A percentile compares a stretch with the other conserved stretches of the same genome.
phyloP scores from a whole-genome alignment of 1,139 yeast genomes.

The Lodderomyces metapsilosis region DNA sequence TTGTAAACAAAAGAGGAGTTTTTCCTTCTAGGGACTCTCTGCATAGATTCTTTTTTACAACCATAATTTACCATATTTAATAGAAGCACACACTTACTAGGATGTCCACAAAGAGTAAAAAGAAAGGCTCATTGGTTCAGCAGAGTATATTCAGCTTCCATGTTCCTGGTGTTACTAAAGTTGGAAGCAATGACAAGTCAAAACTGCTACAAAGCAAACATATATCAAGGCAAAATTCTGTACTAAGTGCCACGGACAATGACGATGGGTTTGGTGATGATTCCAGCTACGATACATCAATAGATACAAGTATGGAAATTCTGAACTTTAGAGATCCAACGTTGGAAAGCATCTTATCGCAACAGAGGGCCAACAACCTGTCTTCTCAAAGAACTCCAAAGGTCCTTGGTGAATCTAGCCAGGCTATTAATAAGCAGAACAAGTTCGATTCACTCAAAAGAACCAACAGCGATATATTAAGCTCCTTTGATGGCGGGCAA shows the following conservation, averaged over 20 bases:
- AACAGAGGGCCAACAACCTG: conserved; percentile 2
- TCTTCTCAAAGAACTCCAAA: conserved; percentile 8
- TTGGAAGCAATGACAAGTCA: neutral
- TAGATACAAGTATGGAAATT: conserved; percentile 29
- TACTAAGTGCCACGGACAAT: conserved; percentile 11
- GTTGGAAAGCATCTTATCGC: conserved; percentile 8
- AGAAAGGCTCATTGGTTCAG: neutral
- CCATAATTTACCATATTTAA: too few species aligned
- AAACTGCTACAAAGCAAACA: neutral
- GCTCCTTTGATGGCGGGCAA: conserved; percentile 19
- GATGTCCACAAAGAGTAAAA: neutral
- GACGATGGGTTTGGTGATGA: conserved; percentile 20
- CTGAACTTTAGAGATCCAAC: conserved; percentile 26
- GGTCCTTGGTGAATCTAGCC: neutral
- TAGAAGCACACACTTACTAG: too few species aligned
- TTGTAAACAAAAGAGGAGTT: neutral
- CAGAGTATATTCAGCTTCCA: neutral
- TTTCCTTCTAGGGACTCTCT: too few species aligned
- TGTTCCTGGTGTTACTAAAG: neutral
- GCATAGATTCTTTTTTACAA: neutral
- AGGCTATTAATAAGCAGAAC: neutral
- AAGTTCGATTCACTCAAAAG: conserved; percentile 8
- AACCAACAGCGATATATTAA: conserved; percentile 10
- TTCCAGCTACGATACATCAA: conserved; percentile 28
- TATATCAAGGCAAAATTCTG: conserved; percentile 21